Base-by-base conservation (phyloP, 2,329 filamentous ascomycete genomes). In the Aspergillus arachidicola region DNA sequence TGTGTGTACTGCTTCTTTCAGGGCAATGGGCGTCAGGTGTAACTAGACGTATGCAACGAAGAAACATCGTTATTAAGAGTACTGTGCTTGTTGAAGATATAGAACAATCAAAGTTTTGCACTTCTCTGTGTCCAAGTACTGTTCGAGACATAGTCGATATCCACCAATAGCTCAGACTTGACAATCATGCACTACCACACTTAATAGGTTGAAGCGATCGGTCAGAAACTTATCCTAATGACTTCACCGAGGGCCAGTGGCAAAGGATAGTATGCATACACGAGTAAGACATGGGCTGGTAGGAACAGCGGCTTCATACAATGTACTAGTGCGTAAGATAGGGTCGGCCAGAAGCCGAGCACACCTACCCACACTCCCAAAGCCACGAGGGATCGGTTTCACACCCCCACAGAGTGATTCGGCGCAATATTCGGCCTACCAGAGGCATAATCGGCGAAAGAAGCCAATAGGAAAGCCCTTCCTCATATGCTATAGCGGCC, bases 361-460 rank as follows among this genome's bases (percentile, higher is more conserved):
- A n/a, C 7, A 7, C 5, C 16, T 19, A 3, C 16, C 36, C 1
- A 7, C 38, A 41, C n/a, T 2, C 0, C 16, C n/a, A n/a, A n/a
- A 41, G 16, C 16, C 19, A n/a, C 16, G 38, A 19, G 38, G 16
- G 38, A 10, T n/a, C 6, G 7, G 7, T n/a, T 19, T 10, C 6
- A 41, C 6, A 4, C 6, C 6, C 38, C 19, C 16, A 9, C 16
- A 4, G 19, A 3, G 16, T 6, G 7, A 9, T n/a, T 41, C 6
- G 19, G 38, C 1, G 6, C 19, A 10, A 10, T 41, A 1, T 1
- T n/a, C 7, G 7, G 16, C 0, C 4, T 16, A n/a, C 3, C 2
- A 41, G 6, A 2, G 38, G 16, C 19, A 7, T 2, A 19, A n/a
- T 41, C 38, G 38, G 38, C 19, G 1, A 10, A 0, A 41, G 0